phyloP scores from a whole-genome alignment of 345 rosid species.

The Eutrema heterophyllum region DNA sequence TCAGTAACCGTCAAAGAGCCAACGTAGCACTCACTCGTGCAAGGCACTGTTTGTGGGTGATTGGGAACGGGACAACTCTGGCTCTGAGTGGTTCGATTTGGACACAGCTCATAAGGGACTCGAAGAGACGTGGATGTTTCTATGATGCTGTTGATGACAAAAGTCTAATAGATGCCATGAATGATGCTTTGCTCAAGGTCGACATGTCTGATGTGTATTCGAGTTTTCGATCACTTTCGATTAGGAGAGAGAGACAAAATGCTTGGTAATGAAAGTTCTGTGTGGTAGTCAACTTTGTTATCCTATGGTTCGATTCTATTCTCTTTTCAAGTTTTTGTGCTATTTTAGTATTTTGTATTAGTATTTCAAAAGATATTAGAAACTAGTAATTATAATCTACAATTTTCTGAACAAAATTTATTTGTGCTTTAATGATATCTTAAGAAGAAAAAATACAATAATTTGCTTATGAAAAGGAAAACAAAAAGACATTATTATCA shows the following conservation, averaged over 20 bases:
- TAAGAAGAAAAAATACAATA: background rate
- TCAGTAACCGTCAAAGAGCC: conserved; percentile 26
- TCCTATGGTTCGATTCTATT: too few relatives aligned
- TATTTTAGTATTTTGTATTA: too few relatives aligned
- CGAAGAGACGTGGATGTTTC: conserved; percentile 35
- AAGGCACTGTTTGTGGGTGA: conserved; percentile 43
- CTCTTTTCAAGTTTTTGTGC: too few relatives aligned
- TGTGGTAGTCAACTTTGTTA: too few relatives aligned
- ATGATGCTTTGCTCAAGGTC: background rate
- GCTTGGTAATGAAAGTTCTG: background rate
- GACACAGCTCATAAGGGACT: conserved; percentile 29
- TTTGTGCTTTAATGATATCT: background rate
- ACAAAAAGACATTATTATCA: conserved; percentile 28
- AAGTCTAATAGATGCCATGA: conserved; percentile 17
- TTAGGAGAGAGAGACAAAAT: background rate
- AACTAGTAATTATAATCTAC: too few relatives aligned
- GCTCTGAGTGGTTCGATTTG: conserved; percentile 30
- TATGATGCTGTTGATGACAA: conserved; percentile 30
- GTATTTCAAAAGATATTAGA: too few relatives aligned
- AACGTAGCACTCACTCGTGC: conserved; percentile 42
- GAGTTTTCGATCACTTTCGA: conserved; percentile 11
- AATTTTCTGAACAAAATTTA: too few relatives aligned
- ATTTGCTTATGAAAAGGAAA: background rate
- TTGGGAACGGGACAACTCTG: conserved; percentile 38
- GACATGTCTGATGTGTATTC: conserved; percentile 8